Percentiles rank a stretch among this genome's conserved stretches.
These are phyloP conservation scores for Boletus pseudo-olivaceus DNA, from an alignment of 768 basidiomycete species.

Conservation along the genomic window DNA sequence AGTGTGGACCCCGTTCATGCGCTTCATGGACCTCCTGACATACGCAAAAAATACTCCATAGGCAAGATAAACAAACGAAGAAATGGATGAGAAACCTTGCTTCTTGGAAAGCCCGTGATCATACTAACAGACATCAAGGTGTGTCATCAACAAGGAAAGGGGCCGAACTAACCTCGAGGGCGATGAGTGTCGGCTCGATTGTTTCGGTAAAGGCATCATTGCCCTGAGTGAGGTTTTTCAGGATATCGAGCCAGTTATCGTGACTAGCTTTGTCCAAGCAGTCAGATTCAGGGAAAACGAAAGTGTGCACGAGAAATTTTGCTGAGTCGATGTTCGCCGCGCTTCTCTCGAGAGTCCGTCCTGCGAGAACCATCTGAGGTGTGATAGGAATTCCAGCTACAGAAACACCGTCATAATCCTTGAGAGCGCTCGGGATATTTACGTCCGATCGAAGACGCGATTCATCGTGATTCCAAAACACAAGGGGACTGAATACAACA, in stretches of 20 bases:
- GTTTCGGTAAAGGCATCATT: slow-evolving; percentile 38
- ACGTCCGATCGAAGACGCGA: slow-evolving; percentile 47
- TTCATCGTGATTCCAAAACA: slow-evolving; percentile 71
- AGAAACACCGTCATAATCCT: slow-evolving; percentile 47
- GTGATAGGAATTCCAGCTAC: slow-evolving; percentile 63
- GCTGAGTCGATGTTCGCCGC: slow-evolving; percentile 57
- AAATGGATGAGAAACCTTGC: slow-evolving; percentile 56
- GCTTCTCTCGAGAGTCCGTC: slow-evolving; percentile 53
- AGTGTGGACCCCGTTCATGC: slow-evolving; percentile 84
- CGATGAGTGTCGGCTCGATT: slow-evolving; percentile 42
- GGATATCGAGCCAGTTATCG: slow-evolving; percentile 55
- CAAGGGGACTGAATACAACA: slow-evolving; percentile 68
- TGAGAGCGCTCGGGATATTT: slow-evolving; percentile 60
- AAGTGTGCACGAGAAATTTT: slow-evolving; percentile 72
- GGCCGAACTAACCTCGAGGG: slow-evolving; percentile 39
- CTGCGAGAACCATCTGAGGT: slow-evolving; percentile 74
- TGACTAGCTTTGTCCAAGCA: slow-evolving; percentile 65
- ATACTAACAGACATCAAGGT: slow-evolving; percentile 40
- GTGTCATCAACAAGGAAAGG: slow-evolving; percentile 1
- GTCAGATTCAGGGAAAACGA: slow-evolving; percentile 74
- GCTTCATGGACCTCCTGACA: slow-evolving; percentile 70
- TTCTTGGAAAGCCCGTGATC: slow-evolving; percentile 45
- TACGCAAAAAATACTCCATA: slow-evolving; percentile 75
- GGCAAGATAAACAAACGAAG: slow-evolving; percentile 68
- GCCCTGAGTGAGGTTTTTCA: slow-evolving; percentile 41